Conservation (phyloP, 768 basidiomycete species). For the Pulveroboletus sp. region DNA sequence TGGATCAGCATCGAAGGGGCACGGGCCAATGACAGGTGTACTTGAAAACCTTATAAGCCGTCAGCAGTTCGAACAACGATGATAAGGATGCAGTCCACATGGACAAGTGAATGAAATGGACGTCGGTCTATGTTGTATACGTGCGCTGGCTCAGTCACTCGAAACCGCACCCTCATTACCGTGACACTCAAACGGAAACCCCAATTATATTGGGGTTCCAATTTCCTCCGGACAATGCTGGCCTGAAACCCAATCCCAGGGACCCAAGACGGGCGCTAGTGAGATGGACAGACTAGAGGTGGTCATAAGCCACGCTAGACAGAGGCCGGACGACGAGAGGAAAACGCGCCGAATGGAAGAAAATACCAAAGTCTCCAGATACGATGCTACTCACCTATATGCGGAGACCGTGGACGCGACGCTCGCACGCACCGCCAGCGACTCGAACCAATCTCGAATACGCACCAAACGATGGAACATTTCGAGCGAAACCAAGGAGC, state of each 20-base stretch:
- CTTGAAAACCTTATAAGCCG: neutral
- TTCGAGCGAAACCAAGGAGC: neutral
- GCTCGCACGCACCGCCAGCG: neutral
- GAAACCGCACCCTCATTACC: constrained; percentile 6
- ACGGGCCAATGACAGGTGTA: neutral
- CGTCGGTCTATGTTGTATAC: neutral
- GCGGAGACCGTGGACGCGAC: neutral
- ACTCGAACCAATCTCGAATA: neutral
- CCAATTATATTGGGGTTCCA: neutral
- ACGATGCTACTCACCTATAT: too few species aligned
- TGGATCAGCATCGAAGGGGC: neutral
- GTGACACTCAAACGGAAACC: neutral
- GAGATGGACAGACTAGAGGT: neutral
- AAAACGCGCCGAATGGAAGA: neutral
- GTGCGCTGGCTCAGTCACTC: neutral
- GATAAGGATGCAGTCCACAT: constrained; percentile 1
- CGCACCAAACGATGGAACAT: neutral
- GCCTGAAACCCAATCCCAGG: neutral
- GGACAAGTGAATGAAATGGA: neutral
- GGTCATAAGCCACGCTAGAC: neutral
- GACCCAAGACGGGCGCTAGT: neutral
- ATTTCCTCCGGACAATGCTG: neutral
- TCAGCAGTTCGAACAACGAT: neutral
- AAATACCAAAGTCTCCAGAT: neutral
- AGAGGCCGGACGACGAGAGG: neutral